A percentile compares a stretch with the other conserved stretches of the same genome.
Evolutionary conservation across 208 protist genomes (phyloP).

Genomic region (Trypanosomatidae sp.): DNA sequence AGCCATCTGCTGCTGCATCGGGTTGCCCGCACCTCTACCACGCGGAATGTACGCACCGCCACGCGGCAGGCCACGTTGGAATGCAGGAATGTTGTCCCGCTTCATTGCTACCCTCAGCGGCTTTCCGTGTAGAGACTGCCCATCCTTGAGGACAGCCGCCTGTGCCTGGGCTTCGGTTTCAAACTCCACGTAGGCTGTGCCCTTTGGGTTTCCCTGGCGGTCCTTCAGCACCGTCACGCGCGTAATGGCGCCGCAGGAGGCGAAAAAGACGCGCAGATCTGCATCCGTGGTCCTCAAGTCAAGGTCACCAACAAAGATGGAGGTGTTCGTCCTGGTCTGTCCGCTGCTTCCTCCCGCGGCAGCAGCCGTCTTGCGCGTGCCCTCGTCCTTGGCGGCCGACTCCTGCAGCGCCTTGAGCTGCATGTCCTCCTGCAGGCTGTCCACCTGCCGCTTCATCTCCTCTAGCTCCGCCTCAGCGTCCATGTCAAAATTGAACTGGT

Average conservation of each 20-base stretch:
- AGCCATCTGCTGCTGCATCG: constrained; percentile 67
- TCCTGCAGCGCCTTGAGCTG: constrained; percentile 83
- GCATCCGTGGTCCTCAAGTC: constrained; percentile 87
- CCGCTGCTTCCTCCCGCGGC: constrained; percentile 8
- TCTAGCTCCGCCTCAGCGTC: constrained; percentile 76
- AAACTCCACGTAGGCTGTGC: constrained; percentile 94
- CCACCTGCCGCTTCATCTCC: constrained; percentile 80
- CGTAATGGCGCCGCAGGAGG: constrained; percentile 83
- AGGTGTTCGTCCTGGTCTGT: constrained; percentile 62
- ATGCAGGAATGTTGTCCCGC: constrained; percentile 85
- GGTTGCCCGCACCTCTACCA: constrained; percentile 25
- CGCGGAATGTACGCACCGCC: constrained; percentile 26
- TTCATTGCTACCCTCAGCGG: constrained; percentile 84
- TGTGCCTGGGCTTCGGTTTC: constrained; percentile 80
- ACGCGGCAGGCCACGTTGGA: constrained; percentile 58
- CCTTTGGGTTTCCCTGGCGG: constrained; percentile 90
- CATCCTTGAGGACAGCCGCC: constrained; percentile 83
- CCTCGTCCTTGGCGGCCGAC: constrained; percentile 80
- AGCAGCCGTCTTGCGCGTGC: constrained; percentile 65
- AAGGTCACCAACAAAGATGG: constrained; percentile 93
- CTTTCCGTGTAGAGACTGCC: constrained; percentile 82
- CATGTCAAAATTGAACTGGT: constrained; percentile 44
- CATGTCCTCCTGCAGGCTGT: constrained; percentile 84
- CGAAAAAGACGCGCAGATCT: constrained; percentile 93
- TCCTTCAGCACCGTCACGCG: constrained; percentile 93